A percentile compares a stretch with the other conserved stretches of the same genome.
Evolutionary conservation across 768 basidiomycete genomes (phyloP).

Genomic region (Tubosaeta sp.): DNA sequence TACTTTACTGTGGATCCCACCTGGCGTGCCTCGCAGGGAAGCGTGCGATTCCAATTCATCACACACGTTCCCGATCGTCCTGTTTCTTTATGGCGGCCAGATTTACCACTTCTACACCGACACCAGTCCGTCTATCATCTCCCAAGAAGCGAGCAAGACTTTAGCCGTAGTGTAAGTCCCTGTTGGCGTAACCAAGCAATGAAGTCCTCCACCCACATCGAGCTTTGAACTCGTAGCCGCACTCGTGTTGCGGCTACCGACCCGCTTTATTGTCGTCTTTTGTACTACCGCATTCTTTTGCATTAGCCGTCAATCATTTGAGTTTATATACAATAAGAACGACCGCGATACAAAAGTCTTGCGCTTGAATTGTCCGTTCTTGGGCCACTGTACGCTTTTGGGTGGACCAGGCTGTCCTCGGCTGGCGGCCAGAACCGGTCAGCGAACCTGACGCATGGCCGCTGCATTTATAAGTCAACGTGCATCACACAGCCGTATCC

Average conservation of each 20-base stretch:
- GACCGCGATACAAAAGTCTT: background rate
- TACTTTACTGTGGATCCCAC: constrained; percentile 28
- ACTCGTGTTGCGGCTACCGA: background rate
- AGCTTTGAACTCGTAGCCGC: constrained; percentile 6
- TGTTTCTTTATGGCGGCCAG: constrained; percentile 8
- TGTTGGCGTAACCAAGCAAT: background rate
- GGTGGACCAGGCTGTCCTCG: background rate
- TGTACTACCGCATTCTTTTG: constrained; percentile 8
- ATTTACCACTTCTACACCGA: constrained; percentile 23
- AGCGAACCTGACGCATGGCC: constrained; percentile 10
- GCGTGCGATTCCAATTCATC: constrained; percentile 17
- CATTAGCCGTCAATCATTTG: background rate
- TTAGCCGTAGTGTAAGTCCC: background rate
- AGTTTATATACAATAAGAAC: constrained; percentile 5
- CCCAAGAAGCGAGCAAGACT: background rate
- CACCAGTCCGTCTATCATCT: constrained; percentile 17
- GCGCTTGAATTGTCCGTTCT: background rate
- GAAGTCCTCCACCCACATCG: constrained; percentile 12
- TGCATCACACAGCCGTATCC: background rate
- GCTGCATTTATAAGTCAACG: constrained; percentile 24
- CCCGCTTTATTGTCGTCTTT: background rate
- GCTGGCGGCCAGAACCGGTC: background rate
- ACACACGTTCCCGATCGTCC: constrained; percentile 22
- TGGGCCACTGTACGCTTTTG: constrained; percentile 4
- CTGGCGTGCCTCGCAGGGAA: constrained; percentile 20